A percentile compares a stretch with the other conserved stretches of the same genome.
These are phyloP conservation scores for Stenogyne calaminthoides DNA, from an alignment of 305 asterid species.

Conservation along the genomic window DNA sequence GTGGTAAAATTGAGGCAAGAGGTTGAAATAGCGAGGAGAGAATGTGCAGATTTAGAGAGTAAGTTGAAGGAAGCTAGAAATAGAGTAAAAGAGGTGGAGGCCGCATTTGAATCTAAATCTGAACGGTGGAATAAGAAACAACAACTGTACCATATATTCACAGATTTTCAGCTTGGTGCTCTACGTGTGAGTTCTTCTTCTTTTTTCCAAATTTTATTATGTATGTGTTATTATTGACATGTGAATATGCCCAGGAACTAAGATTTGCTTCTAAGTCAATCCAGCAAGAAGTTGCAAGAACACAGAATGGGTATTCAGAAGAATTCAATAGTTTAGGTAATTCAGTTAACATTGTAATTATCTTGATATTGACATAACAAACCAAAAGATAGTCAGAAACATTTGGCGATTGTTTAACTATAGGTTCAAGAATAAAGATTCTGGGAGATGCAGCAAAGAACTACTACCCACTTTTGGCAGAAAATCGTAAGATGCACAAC, in stretches of 20 bases:
- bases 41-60: slow-evolving; percentile 40
- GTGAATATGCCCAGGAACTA: slow-evolving; percentile 58
- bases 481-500: slow-evolving; percentile 82
- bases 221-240: not conserved
- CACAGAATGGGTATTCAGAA: slow-evolving; percentile 61
- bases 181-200: slow-evolving; percentile 54
- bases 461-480: slow-evolving; percentile 66
- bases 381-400: not conserved
- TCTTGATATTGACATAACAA: not conserved
- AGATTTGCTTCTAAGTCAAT: slow-evolving; percentile 71
- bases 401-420: not conserved
- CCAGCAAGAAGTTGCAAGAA: slow-evolving; percentile 65
- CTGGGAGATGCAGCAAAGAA: slow-evolving; percentile 67
- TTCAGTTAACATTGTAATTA: not conserved
- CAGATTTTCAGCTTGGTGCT: slow-evolving; percentile 81
- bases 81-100: slow-evolving; percentile 60
- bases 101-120: slow-evolving; percentile 42
- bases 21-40: slow-evolving; percentile 31
- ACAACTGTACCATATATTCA: slow-evolving; percentile 54
- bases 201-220: not conserved
- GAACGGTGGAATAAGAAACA: slow-evolving; percentile 65
- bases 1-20: slow-evolving; percentile 18
- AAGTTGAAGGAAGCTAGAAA: slow-evolving; percentile 46
- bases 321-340: slow-evolving; percentile 68
- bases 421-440: slow-evolving; percentile 56